These are phyloP conservation scores for Escallonia rubra DNA, from an alignment of 129 eudicot species.

Conservation along the genomic window DNA sequence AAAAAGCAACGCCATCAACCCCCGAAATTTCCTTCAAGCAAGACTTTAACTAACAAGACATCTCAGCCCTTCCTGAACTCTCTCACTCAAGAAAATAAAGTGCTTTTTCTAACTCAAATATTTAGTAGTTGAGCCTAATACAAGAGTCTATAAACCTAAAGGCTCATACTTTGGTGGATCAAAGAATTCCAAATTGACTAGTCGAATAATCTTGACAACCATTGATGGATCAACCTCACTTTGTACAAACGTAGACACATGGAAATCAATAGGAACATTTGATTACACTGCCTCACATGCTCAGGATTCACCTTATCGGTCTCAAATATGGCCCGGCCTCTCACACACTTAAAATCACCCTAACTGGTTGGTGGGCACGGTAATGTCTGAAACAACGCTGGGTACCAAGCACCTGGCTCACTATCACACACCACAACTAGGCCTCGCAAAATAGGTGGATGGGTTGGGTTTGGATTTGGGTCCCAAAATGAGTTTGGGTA, in stretches of 20 bases:
- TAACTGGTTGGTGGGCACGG: slow-evolving; percentile 54
- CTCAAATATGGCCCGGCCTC: slow-evolving; percentile 89
- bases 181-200: slow-evolving; percentile 63
- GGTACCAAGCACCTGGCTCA: slow-evolving; percentile 97
- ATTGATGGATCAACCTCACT: slow-evolving; percentile 80
- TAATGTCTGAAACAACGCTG: slow-evolving; percentile 66
- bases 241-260: slow-evolving; percentile 44
- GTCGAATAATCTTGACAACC: slow-evolving; percentile 69
- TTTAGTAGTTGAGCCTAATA: slow-evolving; percentile 38
- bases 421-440: slow-evolving; percentile 50
- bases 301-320: slow-evolving; percentile 66
- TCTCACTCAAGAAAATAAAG: slow-evolving; percentile 83
- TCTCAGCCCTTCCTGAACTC: no score
- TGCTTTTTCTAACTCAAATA: slow-evolving; percentile 1
- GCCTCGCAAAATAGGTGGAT: no score
- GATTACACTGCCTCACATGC: slow-evolving; percentile 64
- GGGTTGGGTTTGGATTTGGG: no score
- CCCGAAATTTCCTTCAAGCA: slow-evolving; percentile 55
- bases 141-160: slow-evolving; percentile 36
- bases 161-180: slow-evolving; percentile 53
- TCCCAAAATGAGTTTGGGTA: no score
- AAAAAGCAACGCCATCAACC: slow-evolving; percentile 48
- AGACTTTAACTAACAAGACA: slow-evolving; percentile 10
- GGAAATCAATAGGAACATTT: slow-evolving; percentile 83
- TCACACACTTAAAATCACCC: slow-evolving; percentile 40